Conservation (phyloP, 768 basidiomycete genomes). For the Rhizopogon roseolus region DNA sequence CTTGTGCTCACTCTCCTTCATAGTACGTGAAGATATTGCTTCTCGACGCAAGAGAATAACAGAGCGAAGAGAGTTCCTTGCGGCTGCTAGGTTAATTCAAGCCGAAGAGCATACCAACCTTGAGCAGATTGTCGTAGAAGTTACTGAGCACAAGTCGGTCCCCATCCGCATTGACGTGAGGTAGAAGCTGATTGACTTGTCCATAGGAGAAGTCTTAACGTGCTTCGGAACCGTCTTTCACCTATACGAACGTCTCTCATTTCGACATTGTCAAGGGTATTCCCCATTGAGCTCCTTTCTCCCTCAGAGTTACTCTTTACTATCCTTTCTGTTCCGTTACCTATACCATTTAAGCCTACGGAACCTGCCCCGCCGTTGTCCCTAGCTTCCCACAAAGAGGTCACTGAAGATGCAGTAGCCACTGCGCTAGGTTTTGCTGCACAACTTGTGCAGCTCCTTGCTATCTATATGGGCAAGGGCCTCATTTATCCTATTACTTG, state of each 20-base stretch:
- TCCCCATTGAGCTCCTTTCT: conserved; percentile 84
- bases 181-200: background rate
- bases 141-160: conserved; percentile 36
- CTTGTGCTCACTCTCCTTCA: conserved; percentile 8
- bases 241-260: conserved; percentile 61
- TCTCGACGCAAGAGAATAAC: conserved; percentile 39
- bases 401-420: conserved; percentile 84
- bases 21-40: conserved; percentile 42
- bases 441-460: conserved; percentile 78
- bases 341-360: conserved; percentile 68
- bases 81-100: conserved; percentile 36
- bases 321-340: conserved; percentile 84
- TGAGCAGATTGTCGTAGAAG: conserved; percentile 25
- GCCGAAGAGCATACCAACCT: conserved; percentile 23
- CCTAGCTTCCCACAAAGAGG: conserved; percentile 56
- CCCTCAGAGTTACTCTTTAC: conserved; percentile 86
- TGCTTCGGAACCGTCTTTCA: conserved; percentile 45
- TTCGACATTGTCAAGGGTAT: conserved; percentile 69
- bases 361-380: conserved; percentile 84
- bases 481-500: conserved; percentile 89
- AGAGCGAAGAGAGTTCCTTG: conserved; percentile 43
- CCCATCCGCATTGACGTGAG: conserved; percentile 1
- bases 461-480: conserved; percentile 69
- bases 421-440: conserved; percentile 90
- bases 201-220: conserved; percentile 40